These are phyloP conservation scores for Fraxinus ornus DNA, from an alignment of 305 asterid genomes.

Conservation along the genomic window DNA sequence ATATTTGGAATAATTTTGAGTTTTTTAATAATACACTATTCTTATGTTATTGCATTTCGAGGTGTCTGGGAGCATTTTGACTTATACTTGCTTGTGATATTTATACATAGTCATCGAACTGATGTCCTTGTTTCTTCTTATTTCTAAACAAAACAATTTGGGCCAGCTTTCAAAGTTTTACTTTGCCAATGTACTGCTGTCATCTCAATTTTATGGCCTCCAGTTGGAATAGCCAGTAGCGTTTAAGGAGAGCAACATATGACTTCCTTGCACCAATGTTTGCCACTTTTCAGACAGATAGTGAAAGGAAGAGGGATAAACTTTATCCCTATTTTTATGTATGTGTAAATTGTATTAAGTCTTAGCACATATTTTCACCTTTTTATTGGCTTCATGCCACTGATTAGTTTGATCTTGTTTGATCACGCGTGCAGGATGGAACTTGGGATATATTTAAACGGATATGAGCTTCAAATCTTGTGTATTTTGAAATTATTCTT, in stretches of 20 bases:
- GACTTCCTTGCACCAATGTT: slow-evolving; percentile 78
- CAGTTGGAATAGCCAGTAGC: slow-evolving; percentile 51
- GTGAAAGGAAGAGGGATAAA: too few relatives aligned
- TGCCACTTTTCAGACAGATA: slow-evolving; percentile 68
- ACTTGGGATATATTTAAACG: too few relatives aligned
- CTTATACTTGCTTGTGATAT: slow-evolving; percentile 5
- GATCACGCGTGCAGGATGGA: too few relatives aligned
- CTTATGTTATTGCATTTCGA: slow-evolving; percentile 60
- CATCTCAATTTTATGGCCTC: slow-evolving; percentile 59
- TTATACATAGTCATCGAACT: neutral
- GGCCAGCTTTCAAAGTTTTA: slow-evolving; percentile 67
- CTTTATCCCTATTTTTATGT: too few relatives aligned
- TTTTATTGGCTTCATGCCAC: too few relatives aligned
- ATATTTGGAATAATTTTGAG: slow-evolving; percentile 59
- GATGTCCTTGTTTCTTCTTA: slow-evolving; percentile 3
- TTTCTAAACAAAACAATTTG: slow-evolving; percentile 75
- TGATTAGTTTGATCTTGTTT: too few relatives aligned
- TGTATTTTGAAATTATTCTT: too few relatives aligned
- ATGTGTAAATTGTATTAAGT: too few relatives aligned
- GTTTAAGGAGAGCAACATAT: slow-evolving; percentile 69
- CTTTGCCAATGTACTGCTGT: slow-evolving; percentile 42
- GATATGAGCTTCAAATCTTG: too few relatives aligned
- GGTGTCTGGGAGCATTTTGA: slow-evolving; percentile 38
- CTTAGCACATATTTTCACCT: too few relatives aligned
- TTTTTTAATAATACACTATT: slow-evolving; percentile 74